A percentile compares a stretch with the other conserved stretches of the same genome.
Conservation (phyloP, 129 eudicot genomes). For the Pulicaria dysenterica region DNA sequence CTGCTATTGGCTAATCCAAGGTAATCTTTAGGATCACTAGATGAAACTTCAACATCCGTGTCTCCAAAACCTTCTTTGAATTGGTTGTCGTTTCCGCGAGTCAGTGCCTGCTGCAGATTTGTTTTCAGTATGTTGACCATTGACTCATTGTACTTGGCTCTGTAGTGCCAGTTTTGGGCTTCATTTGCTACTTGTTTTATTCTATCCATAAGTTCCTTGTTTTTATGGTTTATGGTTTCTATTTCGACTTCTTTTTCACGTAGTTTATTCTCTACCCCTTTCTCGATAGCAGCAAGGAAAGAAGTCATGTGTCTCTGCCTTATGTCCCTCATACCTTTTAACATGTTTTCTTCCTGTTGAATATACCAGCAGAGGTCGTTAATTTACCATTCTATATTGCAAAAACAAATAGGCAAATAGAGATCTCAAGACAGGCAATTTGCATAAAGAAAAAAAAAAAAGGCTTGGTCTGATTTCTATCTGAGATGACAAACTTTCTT, state of each 20-base stretch:
- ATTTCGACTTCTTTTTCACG: slow-evolving; percentile 73
- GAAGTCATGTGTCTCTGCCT: slow-evolving; percentile 88
- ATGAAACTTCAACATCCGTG: slow-evolving; percentile 75
- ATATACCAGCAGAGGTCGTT: slow-evolving; percentile 3
- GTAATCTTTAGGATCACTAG: slow-evolving; percentile 50
- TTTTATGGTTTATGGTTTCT: slow-evolving; percentile 75
- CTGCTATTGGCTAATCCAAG: slow-evolving; percentile 34
- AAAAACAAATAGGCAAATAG: background rate
- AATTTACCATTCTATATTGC: slow-evolving; percentile 5
- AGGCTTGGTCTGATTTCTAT: background rate
- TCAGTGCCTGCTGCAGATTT: slow-evolving; percentile 74
- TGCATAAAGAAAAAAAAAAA: too few relatives aligned
- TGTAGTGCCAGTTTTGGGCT: slow-evolving; percentile 88
- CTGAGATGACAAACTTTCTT: too few relatives aligned
- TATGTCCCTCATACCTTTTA: slow-evolving; percentile 74
- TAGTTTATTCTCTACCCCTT: slow-evolving; percentile 55
- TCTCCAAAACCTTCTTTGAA: slow-evolving; percentile 91
- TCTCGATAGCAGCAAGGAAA: slow-evolving; percentile 63
- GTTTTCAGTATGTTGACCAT: slow-evolving; percentile 67
- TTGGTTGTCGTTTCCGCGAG: slow-evolving; percentile 58
- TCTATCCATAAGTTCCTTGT: slow-evolving; percentile 67
- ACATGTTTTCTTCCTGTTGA: slow-evolving; percentile 73
- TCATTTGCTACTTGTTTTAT: slow-evolving; percentile 78
- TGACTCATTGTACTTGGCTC: slow-evolving; percentile 92
- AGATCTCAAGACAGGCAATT: background rate